Evolutionary conservation across 202 grass and related monocot species (phyloP).

Genomic region (Carex arenaria): DNA sequence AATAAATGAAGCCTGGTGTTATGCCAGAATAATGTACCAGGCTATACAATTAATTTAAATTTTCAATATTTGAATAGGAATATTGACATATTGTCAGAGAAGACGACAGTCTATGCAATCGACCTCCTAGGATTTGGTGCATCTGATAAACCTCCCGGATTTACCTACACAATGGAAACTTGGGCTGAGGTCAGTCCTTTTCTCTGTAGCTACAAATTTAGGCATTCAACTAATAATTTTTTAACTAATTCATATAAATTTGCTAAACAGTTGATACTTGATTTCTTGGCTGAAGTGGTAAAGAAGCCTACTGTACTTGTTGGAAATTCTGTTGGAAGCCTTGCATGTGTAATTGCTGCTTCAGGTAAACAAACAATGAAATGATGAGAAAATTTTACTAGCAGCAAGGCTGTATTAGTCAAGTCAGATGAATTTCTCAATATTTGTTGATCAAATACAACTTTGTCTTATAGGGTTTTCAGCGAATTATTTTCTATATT

Average conservation of each 20-base stretch:
- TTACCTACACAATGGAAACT: constrained; percentile 88
- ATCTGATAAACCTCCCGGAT: constrained; percentile 78
- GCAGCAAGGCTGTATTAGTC: neutral
- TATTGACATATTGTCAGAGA: constrained; percentile 66
- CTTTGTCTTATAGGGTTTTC: neutral
- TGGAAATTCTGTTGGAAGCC: constrained; percentile 89
- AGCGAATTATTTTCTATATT: neutral
- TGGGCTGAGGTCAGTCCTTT: constrained; percentile 56
- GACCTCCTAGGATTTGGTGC: constrained; percentile 89
- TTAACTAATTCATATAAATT: neutral
- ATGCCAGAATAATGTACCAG: neutral
- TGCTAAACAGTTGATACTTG: constrained; percentile 66
- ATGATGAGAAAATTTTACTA: neutral
- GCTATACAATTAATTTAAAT: neutral
- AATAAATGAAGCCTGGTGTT: neutral
- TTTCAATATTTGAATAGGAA: constrained; percentile 46
- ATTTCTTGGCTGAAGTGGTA: constrained; percentile 80
- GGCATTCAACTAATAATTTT: neutral
- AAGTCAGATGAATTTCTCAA: neutral
- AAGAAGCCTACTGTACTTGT: constrained; percentile 74
- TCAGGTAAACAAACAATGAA: constrained; percentile 40
- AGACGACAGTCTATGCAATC: constrained; percentile 69
- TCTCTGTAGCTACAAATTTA: constrained; percentile 3
- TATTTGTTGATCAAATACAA: neutral
- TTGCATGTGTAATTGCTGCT: constrained; percentile 87